Percentiles rank a stretch among this genome's conserved stretches.
phyloP scores from a whole-genome alignment of 495 filamentous ascomycete species.

The Pseudoneurospora amorphoporcata region DNA sequence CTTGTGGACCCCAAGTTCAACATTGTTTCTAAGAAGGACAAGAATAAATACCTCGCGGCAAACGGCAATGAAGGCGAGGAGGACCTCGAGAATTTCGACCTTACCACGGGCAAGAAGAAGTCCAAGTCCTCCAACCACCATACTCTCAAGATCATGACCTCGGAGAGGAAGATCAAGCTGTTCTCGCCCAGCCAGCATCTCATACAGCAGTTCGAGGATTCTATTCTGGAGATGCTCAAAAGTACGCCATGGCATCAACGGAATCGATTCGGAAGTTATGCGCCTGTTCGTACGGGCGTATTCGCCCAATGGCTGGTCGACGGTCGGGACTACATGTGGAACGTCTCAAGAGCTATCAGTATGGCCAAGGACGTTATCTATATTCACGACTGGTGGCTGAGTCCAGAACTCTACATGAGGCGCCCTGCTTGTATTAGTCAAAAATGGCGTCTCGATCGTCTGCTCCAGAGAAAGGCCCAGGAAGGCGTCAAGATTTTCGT shows the following conservation, averaged over 20 bases:
- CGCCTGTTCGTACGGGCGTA: conserved; percentile 73
- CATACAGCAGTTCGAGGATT: conserved; percentile 85
- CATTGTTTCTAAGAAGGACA: conserved; percentile 65
- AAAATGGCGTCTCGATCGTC: conserved; percentile 92
- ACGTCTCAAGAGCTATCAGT: conserved; percentile 90
- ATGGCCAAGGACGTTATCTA: conserved; percentile 98
- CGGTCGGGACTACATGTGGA: conserved; percentile 98
- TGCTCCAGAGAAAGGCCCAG: conserved; percentile 86
- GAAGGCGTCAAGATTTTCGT: conserved; percentile 98
- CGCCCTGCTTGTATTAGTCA: conserved; percentile 93
- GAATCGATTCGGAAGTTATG: conserved; percentile 90
- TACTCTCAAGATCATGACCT: conserved; percentile 70
- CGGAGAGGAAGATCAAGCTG: conserved; percentile 82
- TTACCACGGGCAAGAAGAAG: conserved; percentile 15
- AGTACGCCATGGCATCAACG: conserved; percentile 69
- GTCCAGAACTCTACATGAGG: conserved; percentile 92
- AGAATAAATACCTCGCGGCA: conserved; percentile 51
- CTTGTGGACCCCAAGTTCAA: conserved; percentile 79
- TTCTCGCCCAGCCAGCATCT: conserved; percentile 84
- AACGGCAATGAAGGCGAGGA: conserved; percentile 39
- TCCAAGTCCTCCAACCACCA: conserved; percentile 61
- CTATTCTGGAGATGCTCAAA: conserved; percentile 71
- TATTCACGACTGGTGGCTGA: conserved; percentile 99
- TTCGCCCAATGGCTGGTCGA: conserved; percentile 97
- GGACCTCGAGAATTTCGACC: conserved; percentile 24